A percentile compares a stretch with the other conserved stretches of the same genome.
These are phyloP conservation scores for Penicillium brevicompactum DNA, from an alignment of 2,329 filamentous ascomycete genomes.

Conservation along the genomic window DNA sequence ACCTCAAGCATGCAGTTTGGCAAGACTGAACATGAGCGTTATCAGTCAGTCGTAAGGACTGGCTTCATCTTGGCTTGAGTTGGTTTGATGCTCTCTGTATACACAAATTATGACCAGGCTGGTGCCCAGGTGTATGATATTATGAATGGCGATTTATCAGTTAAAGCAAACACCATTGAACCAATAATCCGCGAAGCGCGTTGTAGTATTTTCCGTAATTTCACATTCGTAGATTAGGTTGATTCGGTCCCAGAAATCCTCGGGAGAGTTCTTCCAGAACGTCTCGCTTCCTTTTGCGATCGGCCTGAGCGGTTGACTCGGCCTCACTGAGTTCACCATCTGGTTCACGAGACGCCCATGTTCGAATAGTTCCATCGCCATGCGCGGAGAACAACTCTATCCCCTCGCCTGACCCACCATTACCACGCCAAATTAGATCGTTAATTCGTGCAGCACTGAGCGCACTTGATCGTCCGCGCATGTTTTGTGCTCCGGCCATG, in stretches of 20 bases:
- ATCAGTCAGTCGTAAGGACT: constrained; percentile 8
- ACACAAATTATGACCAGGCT: background rate
- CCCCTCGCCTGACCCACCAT: constrained; percentile 57
- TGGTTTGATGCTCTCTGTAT: background rate
- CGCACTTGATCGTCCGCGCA: constrained; percentile 46
- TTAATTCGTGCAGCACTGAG: constrained; percentile 67
- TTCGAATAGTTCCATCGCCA: constrained; percentile 78
- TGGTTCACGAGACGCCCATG: constrained; percentile 68
- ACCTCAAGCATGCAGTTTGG: constrained; percentile 44
- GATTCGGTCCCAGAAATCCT: constrained; percentile 62
- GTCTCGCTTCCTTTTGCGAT: constrained; percentile 70
- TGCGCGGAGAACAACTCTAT: constrained; percentile 80
- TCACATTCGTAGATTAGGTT: constrained; percentile 5
- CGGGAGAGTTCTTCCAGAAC: constrained; percentile 78
- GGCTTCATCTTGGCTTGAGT: background rate
- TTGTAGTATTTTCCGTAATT: background rate
- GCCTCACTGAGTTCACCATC: constrained; percentile 49
- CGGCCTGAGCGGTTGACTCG: constrained; percentile 53
- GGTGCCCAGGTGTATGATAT: background rate
- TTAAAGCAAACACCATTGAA: background rate
- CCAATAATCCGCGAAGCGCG: background rate
- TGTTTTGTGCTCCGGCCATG: constrained; percentile 42
- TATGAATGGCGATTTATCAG: background rate
- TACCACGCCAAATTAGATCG: constrained; percentile 73
- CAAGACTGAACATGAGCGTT: constrained; percentile 40